Conservation (phyloP, 2,329 filamentous ascomycete genomes). For the Paraconiothyrium brasiliense region DNA sequence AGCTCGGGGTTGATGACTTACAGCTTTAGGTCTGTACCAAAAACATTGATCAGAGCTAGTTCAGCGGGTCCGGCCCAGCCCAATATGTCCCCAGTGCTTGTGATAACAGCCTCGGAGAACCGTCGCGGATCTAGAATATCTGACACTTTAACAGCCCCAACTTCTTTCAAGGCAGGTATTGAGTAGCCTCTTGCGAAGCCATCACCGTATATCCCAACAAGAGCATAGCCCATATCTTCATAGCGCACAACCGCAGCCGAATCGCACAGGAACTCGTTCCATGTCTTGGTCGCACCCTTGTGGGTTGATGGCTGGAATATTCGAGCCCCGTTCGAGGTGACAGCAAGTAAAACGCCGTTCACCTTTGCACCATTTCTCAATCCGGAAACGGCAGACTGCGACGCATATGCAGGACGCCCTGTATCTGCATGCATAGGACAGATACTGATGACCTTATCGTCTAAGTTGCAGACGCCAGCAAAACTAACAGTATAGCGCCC, state of each 20-base stretch:
- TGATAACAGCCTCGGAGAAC: conserved; percentile 75
- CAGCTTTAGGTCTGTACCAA: conserved; percentile 75
- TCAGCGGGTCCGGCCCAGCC: conserved; percentile 91
- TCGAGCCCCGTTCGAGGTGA: conserved; percentile 77
- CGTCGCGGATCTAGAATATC: conserved; percentile 77
- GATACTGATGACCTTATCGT: conserved; percentile 76
- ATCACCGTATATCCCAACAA: conserved; percentile 87
- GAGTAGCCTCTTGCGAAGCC: conserved; percentile 81
- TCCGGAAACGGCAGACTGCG: conserved; percentile 76
- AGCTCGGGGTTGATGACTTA: conserved; percentile 55
- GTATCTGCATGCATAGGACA: conserved; percentile 81
- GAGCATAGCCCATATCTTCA: conserved; percentile 77
- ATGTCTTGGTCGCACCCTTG: conserved; percentile 92
- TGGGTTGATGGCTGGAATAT: conserved; percentile 85
- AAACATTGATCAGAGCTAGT: conserved; percentile 82
- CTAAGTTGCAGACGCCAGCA: conserved; percentile 72
- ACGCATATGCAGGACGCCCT: conserved; percentile 79
- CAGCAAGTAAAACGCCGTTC: conserved; percentile 82
- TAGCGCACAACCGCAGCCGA: conserved; percentile 79
- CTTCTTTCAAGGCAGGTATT: conserved; percentile 87
- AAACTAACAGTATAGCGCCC: conserved; percentile 77
- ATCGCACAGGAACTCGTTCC: conserved; percentile 84
- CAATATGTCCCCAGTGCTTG: conserved; percentile 81
- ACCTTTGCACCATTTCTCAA: conserved; percentile 77
- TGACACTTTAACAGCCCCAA: conserved; percentile 71